Percentiles rank a stretch among this genome's conserved stretches.
Evolutionary conservation across 192 early-diverging fungal genomes (phyloP).

Genomic region (Chytriomyces confervae): DNA sequence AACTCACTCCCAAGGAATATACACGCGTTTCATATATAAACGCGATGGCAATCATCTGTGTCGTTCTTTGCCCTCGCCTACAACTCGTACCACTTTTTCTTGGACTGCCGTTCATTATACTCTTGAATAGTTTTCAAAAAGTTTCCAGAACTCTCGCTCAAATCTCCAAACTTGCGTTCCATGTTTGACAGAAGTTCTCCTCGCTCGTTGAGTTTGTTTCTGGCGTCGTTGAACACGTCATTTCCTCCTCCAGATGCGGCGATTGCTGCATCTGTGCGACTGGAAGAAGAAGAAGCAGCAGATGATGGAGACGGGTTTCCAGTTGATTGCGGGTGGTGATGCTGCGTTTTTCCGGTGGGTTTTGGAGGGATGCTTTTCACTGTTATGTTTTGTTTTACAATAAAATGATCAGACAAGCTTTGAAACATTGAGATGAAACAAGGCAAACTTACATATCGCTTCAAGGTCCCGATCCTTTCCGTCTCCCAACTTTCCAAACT

Average conservation of each 20-base stretch:
- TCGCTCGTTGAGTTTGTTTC: conserved; percentile 66
- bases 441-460: conserved; percentile 26
- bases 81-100: conserved; percentile 74
- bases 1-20: too few relatives aligned
- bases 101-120: conserved; percentile 66
- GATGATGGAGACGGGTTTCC: not conserved
- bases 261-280: not conserved
- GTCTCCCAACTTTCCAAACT: not conserved
- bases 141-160: conserved; percentile 54
- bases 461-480: conserved; percentile 26
- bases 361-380: not conserved
- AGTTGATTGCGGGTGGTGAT: not conserved
- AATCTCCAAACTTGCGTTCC: conserved; percentile 63
- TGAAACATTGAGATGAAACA: not conserved
- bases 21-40: too few relatives aligned
- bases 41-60: too few relatives aligned
- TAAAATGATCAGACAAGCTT: not conserved
- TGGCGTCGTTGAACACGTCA: conserved; percentile 16
- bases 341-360: not conserved
- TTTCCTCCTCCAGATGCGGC: not conserved
- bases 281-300: not conserved
- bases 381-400: not conserved
- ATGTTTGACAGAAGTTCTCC: conserved; percentile 66
- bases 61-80: conserved; percentile 5
- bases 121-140: conserved; percentile 66